A percentile compares a stretch with the other conserved stretches of the same genome.
These are phyloP conservation scores for Brassica balearica DNA, from an alignment of 441 rosid species.

Conservation along the genomic window DNA sequence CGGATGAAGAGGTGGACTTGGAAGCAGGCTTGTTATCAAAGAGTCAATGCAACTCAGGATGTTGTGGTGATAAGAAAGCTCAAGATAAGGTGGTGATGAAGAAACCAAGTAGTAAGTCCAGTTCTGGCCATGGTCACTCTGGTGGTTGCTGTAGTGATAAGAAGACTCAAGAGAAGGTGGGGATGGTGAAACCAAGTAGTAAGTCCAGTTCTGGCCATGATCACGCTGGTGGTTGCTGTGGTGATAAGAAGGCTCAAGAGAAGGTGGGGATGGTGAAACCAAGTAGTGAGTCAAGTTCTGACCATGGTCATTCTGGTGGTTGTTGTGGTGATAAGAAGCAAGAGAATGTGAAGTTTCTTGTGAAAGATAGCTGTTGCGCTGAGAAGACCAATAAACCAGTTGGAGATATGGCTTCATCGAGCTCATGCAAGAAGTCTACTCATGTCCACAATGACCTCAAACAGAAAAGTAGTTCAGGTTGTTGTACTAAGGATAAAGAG, in stretches of 20 bases:
- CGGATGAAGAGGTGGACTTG: conserved; percentile 26
- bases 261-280: neutral
- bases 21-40: conserved; percentile 41
- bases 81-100: conserved; percentile 32
- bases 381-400: conserved; percentile 28
- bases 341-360: conserved; percentile 30
- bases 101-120: conserved; percentile 15
- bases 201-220: conserved; percentile 24
- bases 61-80: conserved; percentile 41
- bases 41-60: conserved; percentile 44
- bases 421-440: conserved; percentile 42
- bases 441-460: neutral
- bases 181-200: conserved; percentile 16
- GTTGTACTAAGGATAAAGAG: conserved; percentile 28
- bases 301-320: conserved; percentile 21
- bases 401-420: conserved; percentile 24
- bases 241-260: neutral
- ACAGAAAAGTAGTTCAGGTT: conserved; percentile 25
- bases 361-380: conserved; percentile 29
- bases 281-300: neutral
- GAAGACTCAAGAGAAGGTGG: conserved; percentile 30
- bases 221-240: conserved; percentile 4
- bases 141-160: conserved; percentile 1
- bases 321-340: conserved; percentile 40
- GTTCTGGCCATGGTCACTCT: neutral